Base-by-base conservation (phyloP, 2,329 filamentous ascomycete species). In the Colletotrichum somersetense region DNA sequence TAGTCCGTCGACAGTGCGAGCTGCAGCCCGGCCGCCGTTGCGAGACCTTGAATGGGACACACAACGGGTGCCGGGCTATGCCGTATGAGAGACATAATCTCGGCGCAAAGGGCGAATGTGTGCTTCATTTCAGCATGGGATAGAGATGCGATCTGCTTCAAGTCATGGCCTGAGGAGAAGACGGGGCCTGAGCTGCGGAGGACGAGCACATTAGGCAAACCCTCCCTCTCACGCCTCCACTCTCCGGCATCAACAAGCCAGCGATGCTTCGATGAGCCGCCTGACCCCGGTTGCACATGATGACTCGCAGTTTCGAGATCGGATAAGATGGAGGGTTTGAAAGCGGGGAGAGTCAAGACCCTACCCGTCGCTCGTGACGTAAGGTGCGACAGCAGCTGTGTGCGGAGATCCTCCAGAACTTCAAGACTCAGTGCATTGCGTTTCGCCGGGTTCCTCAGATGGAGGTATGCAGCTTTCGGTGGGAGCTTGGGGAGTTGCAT, bases 131-230 rank as follows among this genome's bases (percentile, higher is more conserved):
- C 62, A 1, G 35, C 50, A 1, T 59, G 38, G 2, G 40, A 42
- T 12, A 76, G 71, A 0, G 58, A 35, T 8, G 72, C 62, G 8
- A 80, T 69, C 61, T 81, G 78, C 10, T 73, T 63, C 3, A 81
- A 75, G 71, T 81, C 78, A 66, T 81, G 78, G 53, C 80, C 80
- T 0, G 79, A 76, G 67, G 76, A 75, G 71, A 81, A 81, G 44
- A 80, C 76, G 12, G 76, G 77, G 12, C 76, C 77, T 14, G 67
- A 35, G 58, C 71, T 76, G 64, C 80, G 79, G 12, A 81, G 76
- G 53, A 82, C 78, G 14, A 82, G 75, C 6, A 80, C 78, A 12
- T 72, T 75, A n/a, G 79, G 80, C 0, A 80, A 67, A 23, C 40
- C 67, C 2, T 57, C 57, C 8, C 79, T 77, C 20, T 71, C 75